Conservation (phyloP, 2,329 filamentous ascomycete genomes). For the Fusarium napiforme region DNA sequence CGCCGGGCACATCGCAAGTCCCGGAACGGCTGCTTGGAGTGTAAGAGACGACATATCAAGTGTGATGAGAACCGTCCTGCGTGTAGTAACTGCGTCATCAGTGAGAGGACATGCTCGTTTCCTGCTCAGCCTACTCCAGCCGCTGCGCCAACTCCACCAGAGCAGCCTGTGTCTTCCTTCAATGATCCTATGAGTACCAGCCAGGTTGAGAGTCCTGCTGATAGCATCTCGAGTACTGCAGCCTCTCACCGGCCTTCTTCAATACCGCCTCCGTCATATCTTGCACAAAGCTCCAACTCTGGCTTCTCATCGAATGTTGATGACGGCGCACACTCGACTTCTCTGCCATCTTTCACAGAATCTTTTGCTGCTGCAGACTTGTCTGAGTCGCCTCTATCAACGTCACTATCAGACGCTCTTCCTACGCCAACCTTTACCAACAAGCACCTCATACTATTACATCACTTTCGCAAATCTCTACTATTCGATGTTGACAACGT, state of each 20-base stretch:
- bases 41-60: slow-evolving; percentile 55
- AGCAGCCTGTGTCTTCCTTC: slow-evolving; percentile 2
- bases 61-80: slow-evolving; percentile 56
- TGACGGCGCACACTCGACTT: slow-evolving; percentile 27
- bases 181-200: slow-evolving; percentile 13
- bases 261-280: slow-evolving; percentile 30
- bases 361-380: slow-evolving; percentile 18
- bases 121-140: slow-evolving; percentile 21
- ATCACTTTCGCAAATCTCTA: slow-evolving; percentile 49
- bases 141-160: slow-evolving; percentile 13
- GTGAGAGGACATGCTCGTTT: slow-evolving; percentile 52
- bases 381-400: slow-evolving; percentile 26
- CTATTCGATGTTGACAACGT: slow-evolving; percentile 37
- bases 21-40: slow-evolving; percentile 54
- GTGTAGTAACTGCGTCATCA: slow-evolving; percentile 54
- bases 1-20: slow-evolving; percentile 54
- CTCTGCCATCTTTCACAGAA: slow-evolving; percentile 39
- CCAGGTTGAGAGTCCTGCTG: slow-evolving; percentile 38
- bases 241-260: slow-evolving; percentile 16
- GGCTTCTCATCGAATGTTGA: not conserved
- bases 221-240: slow-evolving; percentile 33
- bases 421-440: slow-evolving; percentile 48
- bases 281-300: not conserved
- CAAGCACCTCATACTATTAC: slow-evolving; percentile 54
- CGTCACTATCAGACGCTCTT: slow-evolving; percentile 12